These are phyloP conservation scores for Naganishia albida DNA, from an alignment of 1,284 basidiomycete genomes.

Conservation along the genomic window DNA sequence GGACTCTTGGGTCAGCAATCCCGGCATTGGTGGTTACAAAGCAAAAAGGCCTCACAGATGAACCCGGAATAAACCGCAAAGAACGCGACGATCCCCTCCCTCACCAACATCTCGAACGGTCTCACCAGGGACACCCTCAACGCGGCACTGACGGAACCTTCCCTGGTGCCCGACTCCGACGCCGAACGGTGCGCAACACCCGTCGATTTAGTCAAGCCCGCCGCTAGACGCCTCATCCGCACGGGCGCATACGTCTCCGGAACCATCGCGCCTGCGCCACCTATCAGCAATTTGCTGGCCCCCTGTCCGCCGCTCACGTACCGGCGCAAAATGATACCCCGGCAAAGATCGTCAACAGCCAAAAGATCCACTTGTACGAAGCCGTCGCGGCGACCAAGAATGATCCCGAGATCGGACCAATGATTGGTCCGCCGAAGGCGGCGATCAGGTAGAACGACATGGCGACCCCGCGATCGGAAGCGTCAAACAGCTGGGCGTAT, in stretches of 20 bases:
- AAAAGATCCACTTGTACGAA: constrained; percentile 66
- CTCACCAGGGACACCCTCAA: constrained; percentile 6
- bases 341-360: constrained; percentile 60
- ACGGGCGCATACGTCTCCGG: constrained; percentile 66
- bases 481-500: constrained; percentile 39
- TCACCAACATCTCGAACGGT: constrained; percentile 66
- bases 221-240: constrained; percentile 58
- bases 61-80: constrained; percentile 61
- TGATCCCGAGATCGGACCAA: constrained; percentile 67
- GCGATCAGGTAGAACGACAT: constrained; percentile 65
- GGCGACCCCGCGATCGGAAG: constrained; percentile 55
- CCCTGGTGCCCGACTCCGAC: background rate
- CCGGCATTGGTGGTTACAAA: background rate
- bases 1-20: background rate
- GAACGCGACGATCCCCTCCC: constrained; percentile 68
- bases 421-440: constrained; percentile 69
- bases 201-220: background rate
- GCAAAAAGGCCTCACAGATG: constrained; percentile 7
- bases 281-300: constrained; percentile 7
- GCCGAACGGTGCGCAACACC: constrained; percentile 4
- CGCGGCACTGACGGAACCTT: background rate
- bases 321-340: constrained; percentile 56
- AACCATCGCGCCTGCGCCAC: constrained; percentile 36
- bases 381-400: constrained; percentile 45
- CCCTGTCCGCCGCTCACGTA: too few relatives aligned